phyloP scores from a whole-genome alignment of 2,329 filamentous ascomycete species.

The Pseudogymnoascus destructans region DNA sequence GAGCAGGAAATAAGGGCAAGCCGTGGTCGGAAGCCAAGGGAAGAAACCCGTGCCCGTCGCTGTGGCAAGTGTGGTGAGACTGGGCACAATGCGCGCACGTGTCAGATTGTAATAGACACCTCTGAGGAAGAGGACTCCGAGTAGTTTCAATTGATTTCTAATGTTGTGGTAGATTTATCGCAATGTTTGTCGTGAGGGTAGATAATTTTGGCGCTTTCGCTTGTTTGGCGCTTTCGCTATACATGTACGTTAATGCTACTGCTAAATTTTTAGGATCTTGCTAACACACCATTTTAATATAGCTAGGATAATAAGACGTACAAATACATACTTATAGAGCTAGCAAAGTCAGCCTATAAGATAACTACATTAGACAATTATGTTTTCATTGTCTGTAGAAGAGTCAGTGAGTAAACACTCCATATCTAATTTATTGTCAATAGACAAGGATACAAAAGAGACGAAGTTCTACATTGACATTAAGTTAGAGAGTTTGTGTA shows the following conservation, averaged over 20 bases:
- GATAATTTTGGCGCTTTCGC: too few species aligned
- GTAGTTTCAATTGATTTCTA: too few species aligned
- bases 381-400: constrained; percentile 13
- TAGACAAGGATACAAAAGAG: constrained; percentile 9
- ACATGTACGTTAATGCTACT: constrained; percentile 9
- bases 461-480: constrained; percentile 3
- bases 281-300: constrained; percentile 11
- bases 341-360: neutral
- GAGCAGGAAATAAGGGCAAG: too few species aligned
- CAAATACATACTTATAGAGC: constrained; percentile 11
- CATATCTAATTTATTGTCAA: neutral
- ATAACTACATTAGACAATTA: constrained; percentile 13
- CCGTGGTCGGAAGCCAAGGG: too few species aligned
- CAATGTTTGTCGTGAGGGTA: too few species aligned
- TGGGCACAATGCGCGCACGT: too few species aligned
- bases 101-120: too few species aligned
- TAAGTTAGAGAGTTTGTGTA: constrained; percentile 9
- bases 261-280: neutral
- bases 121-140: too few species aligned
- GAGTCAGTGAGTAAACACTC: constrained; percentile 12
- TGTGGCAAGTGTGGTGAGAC: too few species aligned
- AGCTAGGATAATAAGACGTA: constrained; percentile 14
- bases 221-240: too few species aligned
- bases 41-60: too few species aligned
- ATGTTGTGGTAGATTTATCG: too few species aligned